Percentiles rank a stretch among this genome's conserved stretches.
Evolutionary conservation across 768 basidiomycete genomes (phyloP).

Genomic region (Tulasnella sp.): DNA sequence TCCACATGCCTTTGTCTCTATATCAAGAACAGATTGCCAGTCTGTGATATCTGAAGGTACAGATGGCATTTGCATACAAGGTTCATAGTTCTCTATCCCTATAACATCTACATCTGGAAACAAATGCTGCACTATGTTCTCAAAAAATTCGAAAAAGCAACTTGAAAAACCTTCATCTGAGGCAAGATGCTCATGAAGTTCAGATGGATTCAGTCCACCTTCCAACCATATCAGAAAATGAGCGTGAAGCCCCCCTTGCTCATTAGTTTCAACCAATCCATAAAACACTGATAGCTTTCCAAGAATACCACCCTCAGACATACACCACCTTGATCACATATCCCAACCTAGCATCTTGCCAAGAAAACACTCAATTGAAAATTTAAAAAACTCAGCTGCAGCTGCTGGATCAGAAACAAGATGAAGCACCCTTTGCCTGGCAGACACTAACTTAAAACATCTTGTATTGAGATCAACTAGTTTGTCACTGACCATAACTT

Average conservation of each 20-base stretch:
- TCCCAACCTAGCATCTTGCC: slow-evolving; percentile 26
- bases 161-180: slow-evolving; percentile 18
- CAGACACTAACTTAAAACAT: slow-evolving; percentile 21
- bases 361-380: slow-evolving; percentile 23
- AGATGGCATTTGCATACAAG: slow-evolving; percentile 14
- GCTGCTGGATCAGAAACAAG: slow-evolving; percentile 28
- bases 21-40: not conserved
- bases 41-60: too few relatives aligned
- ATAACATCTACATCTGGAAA: slow-evolving; percentile 23
- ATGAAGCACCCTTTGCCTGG: slow-evolving; percentile 19
- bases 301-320: slow-evolving; percentile 24
- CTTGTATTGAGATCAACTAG: slow-evolving; percentile 4
- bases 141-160: slow-evolving; percentile 27
- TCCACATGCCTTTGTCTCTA: slow-evolving; percentile 21
- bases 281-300: slow-evolving; percentile 26
- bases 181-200: slow-evolving; percentile 24
- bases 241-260: slow-evolving; percentile 25
- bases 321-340: slow-evolving; percentile 13
- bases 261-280: slow-evolving; percentile 24
- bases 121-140: slow-evolving; percentile 26
- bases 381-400: slow-evolving; percentile 28
- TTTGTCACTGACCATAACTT: slow-evolving; percentile 24
- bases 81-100: slow-evolving; percentile 20
- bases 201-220: slow-evolving; percentile 27
- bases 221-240: slow-evolving; percentile 27